Conservation (phyloP, 169 alveolate genomes). For the Nephromyces sp. region DNA sequence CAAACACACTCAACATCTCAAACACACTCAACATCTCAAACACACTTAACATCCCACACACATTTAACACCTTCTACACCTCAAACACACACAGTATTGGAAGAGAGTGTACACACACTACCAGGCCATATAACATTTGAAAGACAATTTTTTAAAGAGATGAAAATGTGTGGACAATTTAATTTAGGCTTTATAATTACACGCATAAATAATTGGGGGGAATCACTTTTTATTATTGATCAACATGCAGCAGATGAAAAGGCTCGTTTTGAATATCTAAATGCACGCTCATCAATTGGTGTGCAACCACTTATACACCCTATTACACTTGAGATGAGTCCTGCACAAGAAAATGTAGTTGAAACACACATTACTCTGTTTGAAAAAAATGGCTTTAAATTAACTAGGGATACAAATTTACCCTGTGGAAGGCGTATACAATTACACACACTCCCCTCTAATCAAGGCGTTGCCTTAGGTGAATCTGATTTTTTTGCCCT, state of each 20-base stretch:
- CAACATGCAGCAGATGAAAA: slow-evolving; percentile 99
- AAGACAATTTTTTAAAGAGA: slow-evolving; percentile 68
- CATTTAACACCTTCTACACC: too few species aligned
- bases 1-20: too few species aligned
- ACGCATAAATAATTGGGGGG: neutral
- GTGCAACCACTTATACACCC: slow-evolving; percentile 81
- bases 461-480: neutral
- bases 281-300: slow-evolving; percentile 62
- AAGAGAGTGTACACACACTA: neutral
- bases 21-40: too few species aligned
- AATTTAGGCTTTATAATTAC: slow-evolving; percentile 91
- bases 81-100: too few species aligned
- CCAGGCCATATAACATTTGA: slow-evolving; percentile 30
- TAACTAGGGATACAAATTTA: neutral
- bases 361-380: neutral
- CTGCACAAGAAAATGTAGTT: slow-evolving; percentile 44
- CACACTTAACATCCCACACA: too few species aligned
- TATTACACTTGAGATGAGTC: slow-evolving; percentile 71
- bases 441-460: neutral
- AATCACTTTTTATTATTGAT: slow-evolving; percentile 84
- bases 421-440: neutral
- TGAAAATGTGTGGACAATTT: slow-evolving; percentile 78
- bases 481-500: neutral
- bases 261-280: slow-evolving; percentile 77
- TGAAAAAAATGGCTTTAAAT: neutral